A percentile compares a stretch with the other conserved stretches of the same genome.
phyloP scores from a whole-genome alignment of 495 filamentous ascomycete genomes.

The Podospora didyma region DNA sequence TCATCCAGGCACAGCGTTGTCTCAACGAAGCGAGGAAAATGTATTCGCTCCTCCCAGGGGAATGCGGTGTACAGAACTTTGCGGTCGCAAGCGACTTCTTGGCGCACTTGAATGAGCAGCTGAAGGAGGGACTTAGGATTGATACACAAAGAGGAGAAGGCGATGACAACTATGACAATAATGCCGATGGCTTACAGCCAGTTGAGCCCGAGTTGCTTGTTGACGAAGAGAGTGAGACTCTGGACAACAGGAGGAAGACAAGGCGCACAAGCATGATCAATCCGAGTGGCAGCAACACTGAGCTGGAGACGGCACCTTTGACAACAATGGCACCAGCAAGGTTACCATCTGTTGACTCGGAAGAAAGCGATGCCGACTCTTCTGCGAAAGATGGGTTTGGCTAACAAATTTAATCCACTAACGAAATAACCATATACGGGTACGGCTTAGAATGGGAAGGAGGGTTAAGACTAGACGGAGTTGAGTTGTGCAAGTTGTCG shows the following conservation, averaged over 20 bases:
- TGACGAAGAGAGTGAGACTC: constrained; percentile 61
- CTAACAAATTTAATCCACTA: constrained; percentile 4
- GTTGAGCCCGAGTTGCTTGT: constrained; percentile 37
- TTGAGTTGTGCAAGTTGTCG: background rate
- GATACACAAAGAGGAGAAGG: constrained; percentile 2
- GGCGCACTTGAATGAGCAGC: constrained; percentile 53
- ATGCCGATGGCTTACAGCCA: constrained; percentile 8
- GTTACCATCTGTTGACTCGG: constrained; percentile 3
- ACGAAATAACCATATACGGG: background rate
- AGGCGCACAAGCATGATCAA: constrained; percentile 44
- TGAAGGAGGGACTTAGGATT: constrained; percentile 49
- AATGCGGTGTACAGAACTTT: constrained; percentile 53
- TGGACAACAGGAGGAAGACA: constrained; percentile 28
- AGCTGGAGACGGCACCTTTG: constrained; percentile 47
- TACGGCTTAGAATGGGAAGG: background rate
- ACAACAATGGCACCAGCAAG: constrained; percentile 14
- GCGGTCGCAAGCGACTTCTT: constrained; percentile 59
- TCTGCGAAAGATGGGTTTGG: constrained; percentile 24
- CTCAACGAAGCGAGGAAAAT: constrained; percentile 66
- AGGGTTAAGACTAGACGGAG: too few relatives aligned
- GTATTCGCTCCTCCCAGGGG: constrained; percentile 58
- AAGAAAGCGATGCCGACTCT: background rate
- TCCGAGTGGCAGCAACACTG: constrained; percentile 4
- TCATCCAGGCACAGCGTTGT: constrained; percentile 64
- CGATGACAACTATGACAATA: background rate